These are phyloP conservation scores for Phyllostachys edulis DNA, from an alignment of 176 grass and related monocot species.

Conservation along the genomic window DNA sequence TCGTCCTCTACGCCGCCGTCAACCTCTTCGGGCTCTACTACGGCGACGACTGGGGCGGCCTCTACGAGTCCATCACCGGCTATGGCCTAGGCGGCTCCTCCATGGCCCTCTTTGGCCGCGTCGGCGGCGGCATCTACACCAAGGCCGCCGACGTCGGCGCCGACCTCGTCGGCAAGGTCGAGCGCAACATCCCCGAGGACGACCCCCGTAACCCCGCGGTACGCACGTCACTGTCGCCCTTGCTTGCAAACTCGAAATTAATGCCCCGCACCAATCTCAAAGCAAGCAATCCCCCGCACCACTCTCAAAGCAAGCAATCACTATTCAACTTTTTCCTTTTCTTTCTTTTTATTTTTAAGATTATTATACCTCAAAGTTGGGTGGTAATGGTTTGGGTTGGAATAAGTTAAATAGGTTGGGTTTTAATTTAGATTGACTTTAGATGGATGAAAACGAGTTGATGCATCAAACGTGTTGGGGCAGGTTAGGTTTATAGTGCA, in stretches of 20 bases:
- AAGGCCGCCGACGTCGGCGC: constrained; percentile 82
- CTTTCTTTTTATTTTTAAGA: no score
- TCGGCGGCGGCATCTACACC: constrained; percentile 81
- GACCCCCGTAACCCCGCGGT: constrained; percentile 85
- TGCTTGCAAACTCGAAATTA: not conserved
- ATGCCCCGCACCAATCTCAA: no score
- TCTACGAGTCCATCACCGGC: constrained; percentile 68
- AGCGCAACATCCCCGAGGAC: constrained; percentile 78
- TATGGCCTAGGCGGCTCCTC: constrained; percentile 73
- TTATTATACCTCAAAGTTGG: no score
- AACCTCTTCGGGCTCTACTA: constrained; percentile 66
- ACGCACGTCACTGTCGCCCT: not conserved
- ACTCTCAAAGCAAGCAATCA: not conserved
- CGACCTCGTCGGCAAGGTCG: constrained; percentile 81
- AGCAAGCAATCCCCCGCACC: no score
- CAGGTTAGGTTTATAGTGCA: no score
- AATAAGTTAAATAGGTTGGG: no score
- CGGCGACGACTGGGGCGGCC: constrained; percentile 62
- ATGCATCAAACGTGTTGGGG: no score
- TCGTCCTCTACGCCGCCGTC: constrained; percentile 62
- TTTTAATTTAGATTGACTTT: no score
- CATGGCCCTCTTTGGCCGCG: constrained; percentile 72
- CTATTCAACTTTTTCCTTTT: no score
- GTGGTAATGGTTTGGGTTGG: no score
- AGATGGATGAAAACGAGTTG: no score